A percentile compares a stretch with the other conserved stretches of the same genome.
Evolutionary conservation across 2,329 filamentous ascomycete species (phyloP).

Genomic region (Colletotrichum lindemuthianum): DNA sequence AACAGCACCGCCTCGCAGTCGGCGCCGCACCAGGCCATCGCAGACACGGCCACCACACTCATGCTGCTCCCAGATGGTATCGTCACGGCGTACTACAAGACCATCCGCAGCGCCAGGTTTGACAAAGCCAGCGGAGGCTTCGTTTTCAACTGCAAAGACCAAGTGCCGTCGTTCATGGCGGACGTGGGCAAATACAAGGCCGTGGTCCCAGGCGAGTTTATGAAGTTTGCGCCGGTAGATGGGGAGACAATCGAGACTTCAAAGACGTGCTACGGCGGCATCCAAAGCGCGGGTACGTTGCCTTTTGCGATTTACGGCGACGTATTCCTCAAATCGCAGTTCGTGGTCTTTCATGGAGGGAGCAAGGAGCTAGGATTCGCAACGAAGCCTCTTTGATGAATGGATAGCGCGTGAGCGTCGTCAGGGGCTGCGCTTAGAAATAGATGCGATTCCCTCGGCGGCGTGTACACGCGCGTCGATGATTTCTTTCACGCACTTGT

Average conservation of each 20-base stretch:
- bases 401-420: too few species aligned
- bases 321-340: constrained; percentile 56
- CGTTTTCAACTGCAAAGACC: constrained; percentile 64
- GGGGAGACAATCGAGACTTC: constrained; percentile 27
- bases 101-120: constrained; percentile 62
- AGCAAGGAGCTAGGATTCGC: constrained; percentile 49
- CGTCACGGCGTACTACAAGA: constrained; percentile 67
- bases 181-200: constrained; percentile 48
- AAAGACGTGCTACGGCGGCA: constrained; percentile 48
- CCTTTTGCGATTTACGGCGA: constrained; percentile 53
- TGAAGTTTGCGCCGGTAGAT: constrained; percentile 48
- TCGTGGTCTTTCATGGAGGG: constrained; percentile 53
- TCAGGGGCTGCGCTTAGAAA: too few species aligned
- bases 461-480: too few species aligned
- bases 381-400: constrained; percentile 45
- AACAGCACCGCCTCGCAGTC: constrained; percentile 28
- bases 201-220: constrained; percentile 48
- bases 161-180: constrained; percentile 56
- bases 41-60: constrained; percentile 77
- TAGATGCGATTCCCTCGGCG: too few species aligned
- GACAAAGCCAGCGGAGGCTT: constrained; percentile 62
- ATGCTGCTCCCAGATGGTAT: constrained; percentile 65
- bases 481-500: too few species aligned
- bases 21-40: constrained; percentile 59
- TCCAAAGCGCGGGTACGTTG: constrained; percentile 49